Evolutionary conservation across 2,329 filamentous ascomycete species (phyloP).

Genomic region (Podosphaera xanthii): DNA sequence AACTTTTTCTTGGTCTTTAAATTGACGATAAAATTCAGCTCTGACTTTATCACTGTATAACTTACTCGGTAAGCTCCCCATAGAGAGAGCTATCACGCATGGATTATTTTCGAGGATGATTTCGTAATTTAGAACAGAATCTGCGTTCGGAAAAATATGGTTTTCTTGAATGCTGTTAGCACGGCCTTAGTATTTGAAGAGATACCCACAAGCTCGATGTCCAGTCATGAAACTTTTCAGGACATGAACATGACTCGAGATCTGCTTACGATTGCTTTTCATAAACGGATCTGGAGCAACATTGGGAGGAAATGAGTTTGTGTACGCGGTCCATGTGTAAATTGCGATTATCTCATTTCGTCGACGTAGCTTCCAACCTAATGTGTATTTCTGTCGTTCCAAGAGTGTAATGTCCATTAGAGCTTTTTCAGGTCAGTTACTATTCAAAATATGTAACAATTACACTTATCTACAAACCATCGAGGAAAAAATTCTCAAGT

Average conservation of each 20-base stretch:
- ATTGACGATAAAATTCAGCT: constrained; percentile 19
- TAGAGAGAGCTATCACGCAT: constrained; percentile 36
- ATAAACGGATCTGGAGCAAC: constrained; percentile 23
- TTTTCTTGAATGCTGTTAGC: constrained; percentile 15
- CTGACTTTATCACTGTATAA: constrained; percentile 8
- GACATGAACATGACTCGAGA: constrained; percentile 50
- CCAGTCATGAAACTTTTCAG: constrained; percentile 42
- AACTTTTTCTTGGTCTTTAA: background rate
- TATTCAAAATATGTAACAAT: background rate
- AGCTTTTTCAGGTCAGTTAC: constrained; percentile 21
- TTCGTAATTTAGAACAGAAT: constrained; percentile 29
- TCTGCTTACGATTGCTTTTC: constrained; percentile 31
- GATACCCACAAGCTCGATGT: constrained; percentile 35
- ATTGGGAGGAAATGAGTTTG: constrained; percentile 21
- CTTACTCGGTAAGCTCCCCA: constrained; percentile 16
- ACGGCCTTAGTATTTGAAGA: background rate
- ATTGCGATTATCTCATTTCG: constrained; percentile 49
- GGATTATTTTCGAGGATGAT: constrained; percentile 39
- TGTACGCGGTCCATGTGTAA: constrained; percentile 34
- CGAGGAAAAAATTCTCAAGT: constrained; percentile 42
- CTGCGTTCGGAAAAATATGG: constrained; percentile 31
- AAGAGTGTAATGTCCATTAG: constrained; percentile 42
- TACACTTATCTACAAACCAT: constrained; percentile 25
- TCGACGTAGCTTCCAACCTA: constrained; percentile 38
- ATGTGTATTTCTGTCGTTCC: constrained; percentile 42